These are phyloP conservation scores for bread wheat (Triticum aestivum) DNA, from an alignment of 176 grass and related monocot species.

Conservation along the genomic window IWGSC_CS_RefSeq_v2.1 NC_057810.1:149967339-149967838, in stretches of 20 bases:
- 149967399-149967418: constrained; percentile 92
- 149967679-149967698: neutral
- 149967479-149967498: neutral
- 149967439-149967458: constrained; percentile 1
- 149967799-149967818: neutral
- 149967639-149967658: neutral
- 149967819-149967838: neutral
- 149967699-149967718: neutral
- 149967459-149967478: neutral
- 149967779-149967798: neutral
- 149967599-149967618: neutral
- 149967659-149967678: neutral
- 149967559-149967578: neutral
- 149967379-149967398: constrained; percentile 56
- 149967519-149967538: neutral
- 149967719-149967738: neutral
- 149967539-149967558: neutral
- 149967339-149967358: neutral
- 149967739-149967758: neutral
- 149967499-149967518: constrained; percentile 12
- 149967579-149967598: neutral
- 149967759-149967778: neutral
- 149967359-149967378: constrained; percentile 25
- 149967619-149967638: neutral
- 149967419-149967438: constrained; percentile 98